phyloP scores from a whole-genome alignment of 2,329 filamentous ascomycete genomes.

The Ophiostoma piceae region DNA sequence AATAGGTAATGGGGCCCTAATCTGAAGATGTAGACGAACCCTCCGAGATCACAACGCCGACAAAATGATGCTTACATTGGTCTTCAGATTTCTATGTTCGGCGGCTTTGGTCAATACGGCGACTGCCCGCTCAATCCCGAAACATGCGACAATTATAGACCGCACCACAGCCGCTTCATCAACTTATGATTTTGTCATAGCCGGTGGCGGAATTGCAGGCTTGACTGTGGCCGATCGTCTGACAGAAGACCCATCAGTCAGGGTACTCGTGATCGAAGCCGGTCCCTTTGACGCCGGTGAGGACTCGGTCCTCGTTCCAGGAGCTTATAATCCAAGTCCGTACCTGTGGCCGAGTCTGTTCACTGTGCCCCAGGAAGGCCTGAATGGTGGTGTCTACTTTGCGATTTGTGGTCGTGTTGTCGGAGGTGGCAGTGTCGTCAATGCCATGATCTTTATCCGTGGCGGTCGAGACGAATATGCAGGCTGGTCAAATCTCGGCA shows the following conservation, averaged over 20 bases:
- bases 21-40: too few relatives aligned
- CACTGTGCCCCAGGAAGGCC: not conserved
- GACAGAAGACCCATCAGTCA: not conserved
- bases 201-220: not conserved
- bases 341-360: not conserved
- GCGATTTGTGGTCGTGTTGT: not conserved
- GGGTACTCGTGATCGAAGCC: not conserved
- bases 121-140: not conserved
- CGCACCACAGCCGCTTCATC: not conserved
- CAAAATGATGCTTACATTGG: not conserved
- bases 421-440: not conserved
- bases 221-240: not conserved
- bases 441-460: not conserved
- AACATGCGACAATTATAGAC: not conserved
- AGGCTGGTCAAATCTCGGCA: not conserved
- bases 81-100: not conserved
- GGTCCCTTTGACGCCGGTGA: not conserved
- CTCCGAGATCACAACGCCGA: not conserved
- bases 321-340: not conserved
- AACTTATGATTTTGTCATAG: not conserved
- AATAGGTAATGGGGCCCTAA: too few relatives aligned
- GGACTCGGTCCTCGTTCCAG: not conserved
- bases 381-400: not conserved
- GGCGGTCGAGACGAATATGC: not conserved
- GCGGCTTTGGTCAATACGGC: not conserved